These are phyloP conservation scores for Ascocoryne sarcoides DNA, from an alignment of 2,329 filamentous ascomycete genomes.

Conservation along the genomic window DNA sequence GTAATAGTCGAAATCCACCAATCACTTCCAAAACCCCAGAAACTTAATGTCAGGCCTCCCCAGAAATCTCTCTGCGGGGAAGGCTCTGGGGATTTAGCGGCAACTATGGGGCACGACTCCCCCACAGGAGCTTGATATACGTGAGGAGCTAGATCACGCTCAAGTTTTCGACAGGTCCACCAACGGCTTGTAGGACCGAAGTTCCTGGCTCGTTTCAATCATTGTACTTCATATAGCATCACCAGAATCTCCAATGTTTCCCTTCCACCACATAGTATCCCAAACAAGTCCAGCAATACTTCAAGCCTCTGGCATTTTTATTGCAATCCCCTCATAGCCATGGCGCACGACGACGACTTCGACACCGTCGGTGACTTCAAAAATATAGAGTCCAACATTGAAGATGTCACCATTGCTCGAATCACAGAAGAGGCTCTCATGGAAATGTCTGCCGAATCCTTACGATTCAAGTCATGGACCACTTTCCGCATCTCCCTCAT, in stretches of 20 bases:
- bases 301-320: not conserved
- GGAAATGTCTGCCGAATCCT: slow-evolving; percentile 33
- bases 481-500: slow-evolving; percentile 34
- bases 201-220: slow-evolving; percentile 1
- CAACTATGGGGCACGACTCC: slow-evolving; percentile 3
- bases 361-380: not conserved
- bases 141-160: not conserved
- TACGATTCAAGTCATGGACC: slow-evolving; percentile 33
- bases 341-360: slow-evolving; percentile 1
- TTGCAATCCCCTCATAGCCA: not conserved
- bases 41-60: not conserved
- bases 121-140: not conserved
- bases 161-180: no score
- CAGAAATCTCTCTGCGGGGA: slow-evolving; percentile 4
- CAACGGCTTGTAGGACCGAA: slow-evolving; percentile 6
- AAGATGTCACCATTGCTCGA: slow-evolving; percentile 37
- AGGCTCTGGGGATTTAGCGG: slow-evolving; percentile 1
- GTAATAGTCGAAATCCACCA: slow-evolving; percentile 13
- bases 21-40: slow-evolving; percentile 1
- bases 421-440: slow-evolving; percentile 39
- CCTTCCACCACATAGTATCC: not conserved
- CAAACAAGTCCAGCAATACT: no score
- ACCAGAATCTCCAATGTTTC: not conserved
- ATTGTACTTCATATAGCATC: not conserved
- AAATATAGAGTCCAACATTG: slow-evolving; percentile 15